These are phyloP conservation scores for Ophiostoma populinum DNA, from an alignment of 2,329 filamentous ascomycete species.

Conservation along the genomic window DNA sequence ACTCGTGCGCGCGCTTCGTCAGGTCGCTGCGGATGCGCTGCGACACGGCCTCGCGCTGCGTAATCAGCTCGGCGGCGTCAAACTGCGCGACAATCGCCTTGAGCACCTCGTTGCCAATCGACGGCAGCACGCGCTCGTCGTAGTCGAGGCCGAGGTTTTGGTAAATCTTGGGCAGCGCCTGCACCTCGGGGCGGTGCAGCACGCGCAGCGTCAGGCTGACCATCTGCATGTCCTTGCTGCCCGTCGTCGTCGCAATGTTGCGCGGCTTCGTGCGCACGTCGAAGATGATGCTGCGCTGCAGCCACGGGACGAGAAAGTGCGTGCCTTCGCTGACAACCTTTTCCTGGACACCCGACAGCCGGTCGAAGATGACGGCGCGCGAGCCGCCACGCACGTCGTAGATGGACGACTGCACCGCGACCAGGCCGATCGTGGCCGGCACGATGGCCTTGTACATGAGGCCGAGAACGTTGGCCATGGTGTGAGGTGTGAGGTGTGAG, in stretches of 20 bases:
- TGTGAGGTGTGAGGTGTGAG: neutral
- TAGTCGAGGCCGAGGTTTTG: constrained; percentile 67
- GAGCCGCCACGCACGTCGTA: constrained; percentile 96
- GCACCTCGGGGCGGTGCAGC: constrained; percentile 73
- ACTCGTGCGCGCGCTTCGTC: constrained; percentile 81
- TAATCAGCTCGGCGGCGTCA: constrained; percentile 97
- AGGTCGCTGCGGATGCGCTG: constrained; percentile 88
- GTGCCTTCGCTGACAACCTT: constrained; percentile 87
- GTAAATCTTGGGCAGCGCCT: constrained; percentile 91
- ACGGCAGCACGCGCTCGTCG: constrained; percentile 89
- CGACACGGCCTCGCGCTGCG: constrained; percentile 90
- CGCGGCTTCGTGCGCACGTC: constrained; percentile 95
- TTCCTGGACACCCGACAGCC: constrained; percentile 82
- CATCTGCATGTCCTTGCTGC: constrained; percentile 99
- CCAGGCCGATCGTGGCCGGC: constrained; percentile 51
- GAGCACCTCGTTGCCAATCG: constrained; percentile 95
- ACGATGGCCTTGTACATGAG: constrained; percentile 52
- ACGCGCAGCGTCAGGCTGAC: constrained; percentile 99
- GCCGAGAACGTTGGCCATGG: constrained; percentile 41
- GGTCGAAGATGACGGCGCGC: constrained; percentile 95
- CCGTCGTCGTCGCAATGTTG: constrained; percentile 94
- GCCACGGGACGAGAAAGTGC: constrained; percentile 89
- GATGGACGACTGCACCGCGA: constrained; percentile 58
- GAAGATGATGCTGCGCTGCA: constrained; percentile 87
- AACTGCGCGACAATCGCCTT: constrained; percentile 99